These are phyloP conservation scores for Pilaira anomala DNA, from an alignment of 192 early-diverging fungal species.

Conservation along the genomic window DNA sequence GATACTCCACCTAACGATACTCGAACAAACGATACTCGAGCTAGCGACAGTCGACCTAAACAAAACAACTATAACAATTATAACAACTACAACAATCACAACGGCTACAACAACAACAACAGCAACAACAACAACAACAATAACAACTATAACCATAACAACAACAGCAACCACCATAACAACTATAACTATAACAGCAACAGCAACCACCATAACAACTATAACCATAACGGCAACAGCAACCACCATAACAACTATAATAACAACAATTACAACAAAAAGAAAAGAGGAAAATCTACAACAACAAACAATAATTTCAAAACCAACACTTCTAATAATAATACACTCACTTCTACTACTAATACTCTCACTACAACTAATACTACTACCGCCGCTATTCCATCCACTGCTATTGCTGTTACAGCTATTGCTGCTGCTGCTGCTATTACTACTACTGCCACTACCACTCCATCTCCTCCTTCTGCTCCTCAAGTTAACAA, in stretches of 20 bases:
- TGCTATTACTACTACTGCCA: too few relatives aligned
- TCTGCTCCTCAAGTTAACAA: too few relatives aligned
- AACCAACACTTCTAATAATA: too few relatives aligned
- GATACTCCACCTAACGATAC: too few relatives aligned
- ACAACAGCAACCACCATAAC: not conserved
- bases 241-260: not conserved
- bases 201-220: not conserved
- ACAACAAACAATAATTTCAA: not conserved
- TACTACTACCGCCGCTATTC: too few relatives aligned
- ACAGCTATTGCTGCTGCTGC: too few relatives aligned
- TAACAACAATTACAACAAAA: not conserved
- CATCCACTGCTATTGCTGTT: too few relatives aligned
- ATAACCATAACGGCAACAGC: not conserved
- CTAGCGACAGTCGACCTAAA: too few relatives aligned
- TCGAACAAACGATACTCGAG: too few relatives aligned
- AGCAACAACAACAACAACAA: not conserved
- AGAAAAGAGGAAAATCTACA: not conserved
- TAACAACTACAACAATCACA: not conserved
- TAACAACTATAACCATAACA: not conserved
- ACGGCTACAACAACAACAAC: conserved; percentile 1
- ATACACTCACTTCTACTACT: too few relatives aligned
- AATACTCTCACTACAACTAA: too few relatives aligned
- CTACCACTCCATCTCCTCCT: too few relatives aligned
- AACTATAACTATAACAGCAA: not conserved
- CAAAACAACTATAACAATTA: conserved; percentile 1